Base-by-base conservation (phyloP, 106 monocot genomes). In the Apostasia ramifera region DNA sequence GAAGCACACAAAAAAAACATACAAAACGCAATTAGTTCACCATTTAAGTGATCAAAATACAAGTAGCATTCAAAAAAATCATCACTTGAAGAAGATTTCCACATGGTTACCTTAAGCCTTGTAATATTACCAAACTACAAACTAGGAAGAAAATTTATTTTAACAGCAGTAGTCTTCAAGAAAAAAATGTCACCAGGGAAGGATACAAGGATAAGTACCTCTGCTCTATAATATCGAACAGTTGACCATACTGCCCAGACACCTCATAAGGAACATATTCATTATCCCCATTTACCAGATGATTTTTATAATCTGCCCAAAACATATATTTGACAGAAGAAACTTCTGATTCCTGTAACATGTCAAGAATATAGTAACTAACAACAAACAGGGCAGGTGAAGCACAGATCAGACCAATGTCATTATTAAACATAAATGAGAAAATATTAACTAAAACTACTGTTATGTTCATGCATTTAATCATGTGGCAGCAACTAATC, bases 201-300 rank as follows among this genome's bases (percentile, higher is more conserved):
- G 48, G 6, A 50, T 5, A 49, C 7, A 65, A 1, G 7, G 6
- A 48, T 13, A 62, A 62, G 53, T 83, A 92, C 97, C 97, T 82
- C 77, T 83, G 41, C 71, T 89, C 85, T 61, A 97, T 86, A 70
- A 89, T 83, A 41, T 68, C 74, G 80, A 97, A 97, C 10, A 97
- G 84, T 45, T 83, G 82, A n/a, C 81, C 84, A 83, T 97, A 97
- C 10, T 86, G 77, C 70, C 86, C 97, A 69, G 64, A 70, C 56
- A 97, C 84, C 81, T 97, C 92, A 85, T 92, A 97, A 56, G 89
- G 97, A 38, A 97, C 97, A 75, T 89, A 97, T 47, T 86, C 76
- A 75, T 75, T 74, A 70, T 83, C 65, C 53, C 62, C 73, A 53
- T 68, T 77, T 74, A 81, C 92, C 75, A 97, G 82, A 53, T 65